Evolutionary conservation across 108 stramenopile species (phyloP).

Genomic region (Skeletonema tropicum): DNA sequence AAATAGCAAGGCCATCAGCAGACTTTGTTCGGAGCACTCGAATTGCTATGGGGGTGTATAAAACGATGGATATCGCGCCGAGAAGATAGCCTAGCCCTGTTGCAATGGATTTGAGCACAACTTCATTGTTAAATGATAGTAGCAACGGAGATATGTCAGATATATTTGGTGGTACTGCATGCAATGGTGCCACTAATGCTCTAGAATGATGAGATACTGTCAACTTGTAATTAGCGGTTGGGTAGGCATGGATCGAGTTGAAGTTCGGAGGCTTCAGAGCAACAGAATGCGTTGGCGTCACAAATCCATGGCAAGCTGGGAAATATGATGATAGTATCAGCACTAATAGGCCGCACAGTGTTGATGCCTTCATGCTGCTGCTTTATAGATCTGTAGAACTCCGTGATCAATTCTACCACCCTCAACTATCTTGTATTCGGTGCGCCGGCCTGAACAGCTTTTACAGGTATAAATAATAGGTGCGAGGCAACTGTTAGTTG

Average conservation of each 20-base stretch:
- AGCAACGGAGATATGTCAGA: conserved; percentile 7
- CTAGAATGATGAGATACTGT: neutral
- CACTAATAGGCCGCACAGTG: neutral
- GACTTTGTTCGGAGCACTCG: conserved; percentile 38
- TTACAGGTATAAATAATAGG: too few species aligned
- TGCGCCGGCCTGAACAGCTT: too few species aligned
- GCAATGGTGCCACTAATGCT: neutral
- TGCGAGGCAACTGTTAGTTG: too few species aligned
- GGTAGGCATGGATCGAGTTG: neutral
- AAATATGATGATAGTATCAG: neutral
- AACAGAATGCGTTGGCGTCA: neutral
- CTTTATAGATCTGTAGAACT: neutral
- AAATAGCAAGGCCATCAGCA: conserved; percentile 51
- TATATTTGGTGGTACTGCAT: neutral
- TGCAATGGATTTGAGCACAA: conserved; percentile 24
- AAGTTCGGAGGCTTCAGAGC: too few species aligned
- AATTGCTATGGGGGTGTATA: conserved; percentile 65
- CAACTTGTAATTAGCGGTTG: neutral
- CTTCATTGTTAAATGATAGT: neutral
- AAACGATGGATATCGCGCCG: conserved; percentile 48
- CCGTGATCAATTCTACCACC: neutral
- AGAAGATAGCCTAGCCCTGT: conserved; percentile 57
- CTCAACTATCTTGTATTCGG: too few species aligned
- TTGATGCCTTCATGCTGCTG: neutral
- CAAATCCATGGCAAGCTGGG: neutral